Evolutionary conservation across 2,329 filamentous ascomycete genomes (phyloP), one percentile per base, ranked within the genome.

Genomic region (Fusarium torulosum): DNA sequence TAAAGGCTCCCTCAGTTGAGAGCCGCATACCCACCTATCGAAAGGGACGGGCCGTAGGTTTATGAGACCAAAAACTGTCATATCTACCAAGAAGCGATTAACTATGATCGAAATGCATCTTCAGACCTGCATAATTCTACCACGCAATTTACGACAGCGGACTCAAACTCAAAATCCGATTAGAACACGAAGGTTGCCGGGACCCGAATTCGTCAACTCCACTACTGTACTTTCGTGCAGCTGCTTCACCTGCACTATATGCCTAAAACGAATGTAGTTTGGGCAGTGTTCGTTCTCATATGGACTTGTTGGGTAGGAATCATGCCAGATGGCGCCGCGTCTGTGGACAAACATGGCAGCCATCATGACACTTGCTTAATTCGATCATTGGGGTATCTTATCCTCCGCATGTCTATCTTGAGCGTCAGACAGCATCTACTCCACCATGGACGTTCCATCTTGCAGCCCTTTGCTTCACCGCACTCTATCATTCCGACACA

Each of bases 261-360:
- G 57, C 53, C 66, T 55, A 66, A 66, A 62, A 45, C 46, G 58
- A 59, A 55, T 62, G 61, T 57, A 47, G 47, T 64, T 66, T 65
- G 63, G 71, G 69, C 70, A 67, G 53, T 67, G 52, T 63, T 64
- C 42, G 66, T 51, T 57, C 63, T 69, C 63, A 59, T 53, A 60
- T 64, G 63, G 41, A 11, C 51, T 43, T 46, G 66, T 75, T 75
- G 69, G 73, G 64, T 66, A 63, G 61, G 60, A 71, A 73, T 59
- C 50, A 62, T 78, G 82, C 81, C 81, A 84, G 81, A 80, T 84
- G 82, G 81, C 81, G 79, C 70, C 66, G 75, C 75, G 72, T 80
- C 77, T 78, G 78, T 83, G 82, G 81, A 78, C 72, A 74, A 19
- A 76, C 69, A 72, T 67, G 62, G 63, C 65, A 63, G 44, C 68